phyloP scores from a whole-genome alignment of 2,329 filamentous ascomycete genomes.

The Ophiostoma ips region DNA sequence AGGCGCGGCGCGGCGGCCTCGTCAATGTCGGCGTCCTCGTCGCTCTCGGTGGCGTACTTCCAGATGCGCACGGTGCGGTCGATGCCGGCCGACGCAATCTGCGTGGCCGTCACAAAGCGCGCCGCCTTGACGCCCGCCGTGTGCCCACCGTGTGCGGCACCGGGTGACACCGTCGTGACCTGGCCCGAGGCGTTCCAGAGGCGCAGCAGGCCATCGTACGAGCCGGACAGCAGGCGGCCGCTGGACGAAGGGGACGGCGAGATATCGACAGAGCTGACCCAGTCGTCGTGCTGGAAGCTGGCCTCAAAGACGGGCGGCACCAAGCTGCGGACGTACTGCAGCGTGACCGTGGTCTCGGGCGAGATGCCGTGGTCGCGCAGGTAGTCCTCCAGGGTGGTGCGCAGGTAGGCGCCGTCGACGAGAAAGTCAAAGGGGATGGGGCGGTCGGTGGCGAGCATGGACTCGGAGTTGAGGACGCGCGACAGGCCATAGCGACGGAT shows the following conservation, averaged over 20 bases:
- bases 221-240: conserved; percentile 67
- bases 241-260: conserved; percentile 54
- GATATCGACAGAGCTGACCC: conserved; percentile 80
- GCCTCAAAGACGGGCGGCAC: conserved; percentile 80
- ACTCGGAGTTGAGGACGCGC: conserved; percentile 56
- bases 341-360: conserved; percentile 68
- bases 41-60: conserved; percentile 65
- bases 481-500: conserved; percentile 59
- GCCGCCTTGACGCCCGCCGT: conserved; percentile 66
- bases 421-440: conserved; percentile 86
- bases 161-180: conserved; percentile 61
- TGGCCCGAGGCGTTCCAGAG: conserved; percentile 87
- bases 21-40: conserved; percentile 57
- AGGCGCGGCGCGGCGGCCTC: conserved; percentile 35
- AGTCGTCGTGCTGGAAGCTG: conserved; percentile 94
- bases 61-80: conserved; percentile 80
- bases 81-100: conserved; percentile 69
- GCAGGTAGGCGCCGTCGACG: conserved; percentile 83
- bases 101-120: conserved; percentile 63
- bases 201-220: conserved; percentile 78
- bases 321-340: conserved; percentile 88
- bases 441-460: conserved; percentile 52
- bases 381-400: conserved; percentile 81
- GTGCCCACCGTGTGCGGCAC: conserved; percentile 56
- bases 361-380: conserved; percentile 76